Percentiles rank a stretch among this genome's conserved stretches.
Evolutionary conservation across 1,139 yeast species (phyloP).

Genomic region (Taiozyma sp.): DNA sequence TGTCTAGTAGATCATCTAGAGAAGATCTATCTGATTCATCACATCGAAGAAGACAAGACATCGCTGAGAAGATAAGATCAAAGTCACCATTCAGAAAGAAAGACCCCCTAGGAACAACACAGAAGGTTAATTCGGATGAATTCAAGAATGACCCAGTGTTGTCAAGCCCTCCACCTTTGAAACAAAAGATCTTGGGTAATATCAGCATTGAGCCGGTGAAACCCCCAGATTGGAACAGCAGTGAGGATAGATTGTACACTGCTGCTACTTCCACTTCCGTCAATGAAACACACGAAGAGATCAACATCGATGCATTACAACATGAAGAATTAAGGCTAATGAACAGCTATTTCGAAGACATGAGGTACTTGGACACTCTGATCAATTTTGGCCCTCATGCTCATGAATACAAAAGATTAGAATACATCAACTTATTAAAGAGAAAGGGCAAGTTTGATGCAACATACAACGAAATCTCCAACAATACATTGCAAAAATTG

Average conservation of each 20-base stretch:
- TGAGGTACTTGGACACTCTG: slow-evolving; percentile 12
- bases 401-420: slow-evolving; percentile 13
- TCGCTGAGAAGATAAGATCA: slow-evolving; percentile 18
- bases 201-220: slow-evolving; percentile 21
- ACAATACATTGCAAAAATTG: slow-evolving; percentile 1
- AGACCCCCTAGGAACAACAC: not conserved
- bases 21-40: slow-evolving; percentile 12
- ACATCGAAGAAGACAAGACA: slow-evolving; percentile 15
- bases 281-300: not conserved
- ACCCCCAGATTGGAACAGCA: slow-evolving; percentile 5
- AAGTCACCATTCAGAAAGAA: slow-evolving; percentile 20
- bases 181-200: slow-evolving; percentile 12
- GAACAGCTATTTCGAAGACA: slow-evolving; percentile 27
- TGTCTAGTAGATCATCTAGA: slow-evolving; percentile 10
- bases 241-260: slow-evolving; percentile 10
- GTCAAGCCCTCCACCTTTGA: not conserved
- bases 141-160: not conserved
- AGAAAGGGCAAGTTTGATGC: slow-evolving; percentile 21
- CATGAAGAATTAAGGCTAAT: slow-evolving; percentile 25
- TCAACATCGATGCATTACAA: slow-evolving; percentile 18
- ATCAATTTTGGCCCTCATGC: slow-evolving; percentile 20
- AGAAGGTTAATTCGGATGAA: not conserved
- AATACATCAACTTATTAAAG: slow-evolving; percentile 17
- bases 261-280: not conserved
- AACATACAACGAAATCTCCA: slow-evolving; percentile 5